These are phyloP conservation scores for Pythium coloratum DNA, from an alignment of 352 stramenopile species.

Conservation along the genomic window DNA sequence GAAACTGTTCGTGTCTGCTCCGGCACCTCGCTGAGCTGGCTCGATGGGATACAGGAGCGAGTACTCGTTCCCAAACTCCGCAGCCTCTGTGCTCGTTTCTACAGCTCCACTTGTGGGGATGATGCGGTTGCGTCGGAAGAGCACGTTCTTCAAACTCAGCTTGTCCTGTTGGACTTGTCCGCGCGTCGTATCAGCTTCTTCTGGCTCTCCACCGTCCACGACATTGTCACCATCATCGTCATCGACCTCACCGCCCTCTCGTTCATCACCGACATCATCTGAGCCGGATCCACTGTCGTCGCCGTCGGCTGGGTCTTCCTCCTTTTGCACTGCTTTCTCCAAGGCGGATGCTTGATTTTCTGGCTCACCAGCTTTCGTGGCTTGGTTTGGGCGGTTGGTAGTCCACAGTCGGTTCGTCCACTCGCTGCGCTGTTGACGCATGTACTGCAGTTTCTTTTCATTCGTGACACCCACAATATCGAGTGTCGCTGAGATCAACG, in stretches of 20 bases:
- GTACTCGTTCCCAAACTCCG: slow-evolving; percentile 17
- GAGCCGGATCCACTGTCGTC: not conserved
- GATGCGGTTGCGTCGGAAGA: slow-evolving; percentile 20
- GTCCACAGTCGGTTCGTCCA: slow-evolving; percentile 42
- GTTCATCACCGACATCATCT: slow-evolving; percentile 1
- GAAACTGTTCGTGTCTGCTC: not conserved
- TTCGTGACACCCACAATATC: slow-evolving; percentile 43
- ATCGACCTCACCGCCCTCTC: not conserved
- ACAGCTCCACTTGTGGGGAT: not conserved
- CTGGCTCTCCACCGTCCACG: not conserved
- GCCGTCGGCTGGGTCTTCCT: slow-evolving; percentile 7
- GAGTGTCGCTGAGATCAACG: slow-evolving; percentile 36
- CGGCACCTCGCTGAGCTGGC: not conserved
- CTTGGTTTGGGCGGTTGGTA: slow-evolving; percentile 3
- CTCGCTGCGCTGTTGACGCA: slow-evolving; percentile 27
- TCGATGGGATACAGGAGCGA: slow-evolving; percentile 8
- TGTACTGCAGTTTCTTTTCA: slow-evolving; percentile 35
- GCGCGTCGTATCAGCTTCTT: not conserved
- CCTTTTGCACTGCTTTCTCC: not conserved
- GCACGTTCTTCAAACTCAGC: slow-evolving; percentile 20
- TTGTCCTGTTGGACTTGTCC: not conserved
- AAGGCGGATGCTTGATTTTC: not conserved
- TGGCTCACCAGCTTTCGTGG: not conserved
- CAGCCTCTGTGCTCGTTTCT: not conserved
- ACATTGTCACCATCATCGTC: slow-evolving; percentile 15